Conservation (phyloP, 345 rosid species). For the Bruguiera parviflora region DNA sequence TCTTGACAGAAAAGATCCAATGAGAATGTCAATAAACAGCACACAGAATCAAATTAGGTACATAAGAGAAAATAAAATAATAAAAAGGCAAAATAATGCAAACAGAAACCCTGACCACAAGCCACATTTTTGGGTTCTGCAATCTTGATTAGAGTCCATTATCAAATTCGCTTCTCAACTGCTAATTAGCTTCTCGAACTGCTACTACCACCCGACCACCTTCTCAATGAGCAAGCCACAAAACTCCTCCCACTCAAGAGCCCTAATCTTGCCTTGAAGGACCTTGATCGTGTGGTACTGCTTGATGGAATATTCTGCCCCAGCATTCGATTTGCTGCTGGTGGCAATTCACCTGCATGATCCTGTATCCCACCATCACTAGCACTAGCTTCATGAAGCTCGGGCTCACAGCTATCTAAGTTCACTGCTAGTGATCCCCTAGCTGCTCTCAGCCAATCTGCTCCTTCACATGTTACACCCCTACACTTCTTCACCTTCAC, state of each 20-base stretch:
- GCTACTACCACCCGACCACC: conserved; percentile 49
- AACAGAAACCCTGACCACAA: conserved; percentile 9
- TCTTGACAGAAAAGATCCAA: conserved; percentile 27
- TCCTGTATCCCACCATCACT: conserved; percentile 58
- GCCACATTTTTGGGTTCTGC: conserved; percentile 7
- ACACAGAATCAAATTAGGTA: conserved; percentile 28
- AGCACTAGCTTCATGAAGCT: conserved; percentile 43
- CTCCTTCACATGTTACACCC: conserved; percentile 59
- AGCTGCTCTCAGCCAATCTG: conserved; percentile 42
- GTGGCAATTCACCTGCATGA: conserved; percentile 43
- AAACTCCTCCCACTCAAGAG: conserved; percentile 61
- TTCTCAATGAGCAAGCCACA: conserved; percentile 76
- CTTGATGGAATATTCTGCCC: conserved; percentile 36
- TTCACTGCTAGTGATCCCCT: conserved; percentile 54
- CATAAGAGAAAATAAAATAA: conserved; percentile 13
- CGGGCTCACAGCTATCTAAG: conserved; percentile 55
- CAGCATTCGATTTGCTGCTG: conserved; percentile 33
- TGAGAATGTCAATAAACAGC: conserved; percentile 31
- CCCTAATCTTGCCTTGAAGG: conserved; percentile 62
- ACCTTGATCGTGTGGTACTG: conserved; percentile 49
- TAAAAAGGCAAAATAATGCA: conserved; percentile 28
- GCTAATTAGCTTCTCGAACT: conserved; percentile 34
- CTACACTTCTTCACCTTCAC: conserved; percentile 82
- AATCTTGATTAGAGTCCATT: conserved; percentile 2
- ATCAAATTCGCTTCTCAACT: conserved; percentile 9